Evolutionary conservation across 2,329 filamentous ascomycete genomes (phyloP), one percentile per base, ranked within the genome.

Genomic region (Ascochyta viciae-villosae): DNA sequence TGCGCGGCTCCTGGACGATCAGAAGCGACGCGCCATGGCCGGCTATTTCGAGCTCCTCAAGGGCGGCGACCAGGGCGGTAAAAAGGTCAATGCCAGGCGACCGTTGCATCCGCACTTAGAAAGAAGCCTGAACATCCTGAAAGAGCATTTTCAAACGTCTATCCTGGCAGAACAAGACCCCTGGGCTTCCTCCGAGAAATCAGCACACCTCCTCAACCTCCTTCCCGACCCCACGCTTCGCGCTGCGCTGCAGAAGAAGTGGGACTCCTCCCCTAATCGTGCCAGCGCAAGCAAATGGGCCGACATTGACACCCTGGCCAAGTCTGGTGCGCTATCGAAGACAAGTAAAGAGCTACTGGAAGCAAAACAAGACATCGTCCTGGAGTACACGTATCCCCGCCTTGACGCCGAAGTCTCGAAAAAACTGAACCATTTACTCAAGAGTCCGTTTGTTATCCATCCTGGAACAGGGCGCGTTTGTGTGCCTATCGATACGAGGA

Each of bases 351-450:
- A 88, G 2, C 83, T 99, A 12, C 84, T 89, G 8, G 91, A 97
- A 68, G 92, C 92, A 22, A 98, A 97, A 78, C 92, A 97, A 75
- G 95, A 98, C 72, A 90, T 99, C 59, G 88, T 98, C 3, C 85
- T 99, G 27, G 95, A 99, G 78, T 98, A 99, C 78, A 97, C 95
- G 6, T 99, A 99, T 76, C 95, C 95, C 3, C 89, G 95, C 35
- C 89, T 99, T 50, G 95, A 99, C 81, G 93, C 95, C 59, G 92
- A 96, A 76, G 95, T 99, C 73, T 95, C 90, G 72, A 98, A 98
- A 82, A 96, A 97, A 75, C 86, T 96, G 54, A 98, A 97, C 80
- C 95, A 99, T 83, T 86, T 99, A 83, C 87, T 99, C 66, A 99
- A 99, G 76, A 93, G 89, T 60, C 95, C 95, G 0, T 99, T 99